Conservation (phyloP, 139 green algal species). For the Zygnema circumcarinatum region DNA sequence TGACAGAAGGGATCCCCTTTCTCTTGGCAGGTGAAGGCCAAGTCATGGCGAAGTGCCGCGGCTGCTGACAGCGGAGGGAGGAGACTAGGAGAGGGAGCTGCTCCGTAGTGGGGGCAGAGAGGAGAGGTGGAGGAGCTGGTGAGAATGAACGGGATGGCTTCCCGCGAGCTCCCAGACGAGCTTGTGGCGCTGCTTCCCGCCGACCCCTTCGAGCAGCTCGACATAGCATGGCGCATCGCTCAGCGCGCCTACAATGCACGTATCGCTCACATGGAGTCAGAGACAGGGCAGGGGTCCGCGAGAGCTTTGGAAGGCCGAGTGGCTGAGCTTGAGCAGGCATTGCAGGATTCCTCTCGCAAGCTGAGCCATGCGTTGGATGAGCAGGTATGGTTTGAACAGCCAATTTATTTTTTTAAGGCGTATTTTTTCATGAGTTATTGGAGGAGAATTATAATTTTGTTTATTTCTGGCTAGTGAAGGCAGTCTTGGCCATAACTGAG, state of each 20-base stretch:
- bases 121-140: no score
- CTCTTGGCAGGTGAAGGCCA: no score
- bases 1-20: no score
- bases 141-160: not conserved
- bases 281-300: not conserved
- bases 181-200: conserved; percentile 31
- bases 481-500: no score
- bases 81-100: no score
- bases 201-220: conserved; percentile 51
- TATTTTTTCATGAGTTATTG: not conserved
- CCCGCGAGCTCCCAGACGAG: conserved; percentile 11
- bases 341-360: conserved; percentile 59
- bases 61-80: no score
- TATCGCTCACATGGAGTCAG: conserved; percentile 16
- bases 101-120: no score
- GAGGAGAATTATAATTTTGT: not conserved
- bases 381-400: not conserved
- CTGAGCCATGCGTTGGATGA: conserved; percentile 66
- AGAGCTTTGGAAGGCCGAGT: conserved; percentile 36
- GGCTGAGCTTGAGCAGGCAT: conserved; percentile 18
- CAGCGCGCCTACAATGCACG: conserved; percentile 23
- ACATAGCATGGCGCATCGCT: conserved; percentile 41
- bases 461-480: no score
- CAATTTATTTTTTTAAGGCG: not conserved
- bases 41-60: no score